These are phyloP conservation scores for Sporothrix luriei DNA, from an alignment of 2,329 filamentous ascomycete genomes.

Conservation along the genomic window DNA sequence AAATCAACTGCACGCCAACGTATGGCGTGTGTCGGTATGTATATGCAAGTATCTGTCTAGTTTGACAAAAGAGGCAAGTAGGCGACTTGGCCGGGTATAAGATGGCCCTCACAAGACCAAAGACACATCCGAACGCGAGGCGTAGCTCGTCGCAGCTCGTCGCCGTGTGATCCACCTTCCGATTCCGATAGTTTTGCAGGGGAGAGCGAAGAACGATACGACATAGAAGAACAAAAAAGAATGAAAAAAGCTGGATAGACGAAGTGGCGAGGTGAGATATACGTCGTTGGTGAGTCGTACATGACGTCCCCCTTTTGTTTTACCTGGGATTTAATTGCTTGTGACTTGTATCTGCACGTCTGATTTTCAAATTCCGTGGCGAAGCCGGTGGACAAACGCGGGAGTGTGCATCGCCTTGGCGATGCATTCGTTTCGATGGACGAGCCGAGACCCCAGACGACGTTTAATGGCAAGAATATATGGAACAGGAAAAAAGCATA, in stretches of 20 bases:
- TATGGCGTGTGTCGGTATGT: not conserved
- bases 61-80: conserved; percentile 18
- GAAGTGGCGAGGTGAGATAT: too few relatives aligned
- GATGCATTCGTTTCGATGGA: too few relatives aligned
- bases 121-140: not conserved
- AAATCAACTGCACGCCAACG: not conserved
- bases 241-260: not conserved
- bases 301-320: too few relatives aligned
- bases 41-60: not conserved
- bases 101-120: not conserved
- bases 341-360: too few relatives aligned
- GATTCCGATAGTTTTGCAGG: conserved; percentile 11
- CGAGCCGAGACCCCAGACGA: too few relatives aligned
- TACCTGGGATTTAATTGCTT: too few relatives aligned
- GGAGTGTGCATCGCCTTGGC: too few relatives aligned
- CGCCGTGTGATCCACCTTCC: not conserved
- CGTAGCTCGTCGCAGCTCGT: not conserved
- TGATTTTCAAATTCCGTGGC: too few relatives aligned
- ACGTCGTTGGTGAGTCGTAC: too few relatives aligned
- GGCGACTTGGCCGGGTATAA: not conserved
- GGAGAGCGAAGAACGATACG: not conserved
- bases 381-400: too few relatives aligned
- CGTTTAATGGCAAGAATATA: too few relatives aligned
- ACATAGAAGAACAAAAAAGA: not conserved
- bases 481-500: too few relatives aligned